phyloP scores from a whole-genome alignment of 2,329 filamentous ascomycete species.

The Cladosporium sp. region DNA sequence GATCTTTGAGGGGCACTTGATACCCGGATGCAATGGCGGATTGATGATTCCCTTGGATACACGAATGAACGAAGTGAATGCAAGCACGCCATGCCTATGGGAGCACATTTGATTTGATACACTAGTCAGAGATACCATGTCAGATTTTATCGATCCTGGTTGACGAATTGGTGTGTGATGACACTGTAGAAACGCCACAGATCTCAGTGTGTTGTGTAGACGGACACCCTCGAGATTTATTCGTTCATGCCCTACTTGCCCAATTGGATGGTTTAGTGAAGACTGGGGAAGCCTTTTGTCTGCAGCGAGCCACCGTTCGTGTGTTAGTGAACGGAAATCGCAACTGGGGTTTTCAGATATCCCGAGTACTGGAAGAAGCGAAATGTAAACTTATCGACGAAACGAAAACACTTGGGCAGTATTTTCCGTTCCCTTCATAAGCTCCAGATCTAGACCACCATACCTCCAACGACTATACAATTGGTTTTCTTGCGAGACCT shows the following conservation, averaged over 20 bases:
- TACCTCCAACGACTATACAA: neutral
- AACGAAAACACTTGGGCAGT: neutral
- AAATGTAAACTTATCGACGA: neutral
- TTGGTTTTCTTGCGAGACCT: no score
- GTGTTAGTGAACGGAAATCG: neutral
- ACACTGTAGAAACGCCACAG: no score
- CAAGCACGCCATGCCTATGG: neutral
- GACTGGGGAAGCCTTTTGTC: neutral
- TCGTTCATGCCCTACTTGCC: neutral
- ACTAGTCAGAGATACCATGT: neutral
- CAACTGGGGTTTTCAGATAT: neutral
- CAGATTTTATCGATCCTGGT: no score
- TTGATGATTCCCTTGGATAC: neutral
- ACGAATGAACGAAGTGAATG: neutral
- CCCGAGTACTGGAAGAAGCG: neutral
- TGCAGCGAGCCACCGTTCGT: neutral
- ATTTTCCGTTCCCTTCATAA: neutral
- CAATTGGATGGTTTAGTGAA: neutral
- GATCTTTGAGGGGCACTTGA: constrained; percentile 48
- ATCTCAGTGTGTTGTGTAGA: neutral
- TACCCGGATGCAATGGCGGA: neutral
- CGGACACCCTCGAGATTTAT: neutral
- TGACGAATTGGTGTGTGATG: no score
- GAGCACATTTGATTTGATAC: neutral
- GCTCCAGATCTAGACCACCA: neutral